Percentiles rank a stretch among this genome's conserved stretches.
phyloP scores from a whole-genome alignment of 106 monocot species.

The Triglochin maritima region DNA sequence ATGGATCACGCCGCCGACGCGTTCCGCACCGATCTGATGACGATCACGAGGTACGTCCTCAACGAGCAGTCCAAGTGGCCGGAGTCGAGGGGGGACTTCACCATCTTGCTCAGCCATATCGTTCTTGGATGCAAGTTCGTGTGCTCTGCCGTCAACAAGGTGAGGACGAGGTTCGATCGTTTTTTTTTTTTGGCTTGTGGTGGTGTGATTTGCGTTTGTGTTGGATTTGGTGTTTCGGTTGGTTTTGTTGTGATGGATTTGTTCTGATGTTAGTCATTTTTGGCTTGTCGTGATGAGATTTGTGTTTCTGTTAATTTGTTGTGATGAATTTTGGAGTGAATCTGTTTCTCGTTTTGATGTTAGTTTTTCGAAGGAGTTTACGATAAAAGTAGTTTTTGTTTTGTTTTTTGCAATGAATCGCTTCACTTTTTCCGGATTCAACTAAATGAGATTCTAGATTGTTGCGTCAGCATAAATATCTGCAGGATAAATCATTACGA shows the following conservation, averaged over 20 bases:
- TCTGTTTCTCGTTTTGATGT: too few species aligned
- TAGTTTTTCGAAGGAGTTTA: too few species aligned
- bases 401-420: too few species aligned
- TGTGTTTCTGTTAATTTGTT: too few species aligned
- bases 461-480: too few species aligned
- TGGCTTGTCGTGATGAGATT: not conserved
- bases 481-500: too few species aligned
- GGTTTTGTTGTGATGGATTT: not conserved
- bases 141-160: slow-evolving; percentile 97
- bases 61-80: slow-evolving; percentile 81
- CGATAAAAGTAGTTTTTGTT: too few species aligned
- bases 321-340: too few species aligned
- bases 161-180: not conserved
- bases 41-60: slow-evolving; percentile 77
- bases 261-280: not conserved
- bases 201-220: not conserved
- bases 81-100: slow-evolving; percentile 77
- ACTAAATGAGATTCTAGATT: too few species aligned
- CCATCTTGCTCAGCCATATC: slow-evolving; percentile 92
- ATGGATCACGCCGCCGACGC: slow-evolving; percentile 95
- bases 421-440: too few species aligned
- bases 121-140: slow-evolving; percentile 99
- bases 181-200: not conserved
- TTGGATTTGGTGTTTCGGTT: not conserved
- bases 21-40: slow-evolving; percentile 88